phyloP scores from a whole-genome alignment of 164 flowering plant species.

The Kalanchoe fedtschenkoi region DNA sequence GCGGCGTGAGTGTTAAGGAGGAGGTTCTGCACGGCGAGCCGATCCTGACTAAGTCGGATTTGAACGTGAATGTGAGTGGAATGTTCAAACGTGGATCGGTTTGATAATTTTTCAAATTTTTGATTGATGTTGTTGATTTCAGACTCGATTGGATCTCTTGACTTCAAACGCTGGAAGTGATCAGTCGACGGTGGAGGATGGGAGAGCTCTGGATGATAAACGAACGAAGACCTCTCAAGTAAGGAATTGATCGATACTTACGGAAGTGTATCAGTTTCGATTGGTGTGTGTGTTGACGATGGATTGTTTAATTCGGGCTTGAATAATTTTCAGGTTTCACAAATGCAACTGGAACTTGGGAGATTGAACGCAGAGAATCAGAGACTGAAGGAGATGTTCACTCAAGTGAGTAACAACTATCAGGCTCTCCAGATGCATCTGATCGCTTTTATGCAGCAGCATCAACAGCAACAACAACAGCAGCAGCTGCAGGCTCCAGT shows the following conservation, averaged over 20 bases:
- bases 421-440: slow-evolving; percentile 25
- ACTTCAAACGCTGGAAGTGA: slow-evolving; percentile 70
- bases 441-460: slow-evolving; percentile 21
- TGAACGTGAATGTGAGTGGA: slow-evolving; percentile 43
- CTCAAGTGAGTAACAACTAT: slow-evolving; percentile 22
- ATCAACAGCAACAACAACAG: slow-evolving; percentile 5
- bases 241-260: neutral
- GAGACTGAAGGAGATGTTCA: slow-evolving; percentile 23
- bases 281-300: neutral
- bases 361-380: slow-evolving; percentile 33
- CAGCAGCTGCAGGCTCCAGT: neutral
- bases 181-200: slow-evolving; percentile 69
- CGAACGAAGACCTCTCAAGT: slow-evolving; percentile 51
- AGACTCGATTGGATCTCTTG: slow-evolving; percentile 76
- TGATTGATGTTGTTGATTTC: slow-evolving; percentile 7
- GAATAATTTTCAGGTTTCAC: neutral
- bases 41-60: slow-evolving; percentile 11
- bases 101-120: neutral
- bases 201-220: slow-evolving; percentile 41
- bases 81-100: neutral
- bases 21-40: slow-evolving; percentile 33
- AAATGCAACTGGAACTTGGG: slow-evolving; percentile 21
- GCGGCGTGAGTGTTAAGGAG: neutral
- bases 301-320: neutral
- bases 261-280: neutral